These are phyloP conservation scores for Boletellus emodensis DNA, from an alignment of 768 basidiomycete species.

Conservation along the genomic window DNA sequence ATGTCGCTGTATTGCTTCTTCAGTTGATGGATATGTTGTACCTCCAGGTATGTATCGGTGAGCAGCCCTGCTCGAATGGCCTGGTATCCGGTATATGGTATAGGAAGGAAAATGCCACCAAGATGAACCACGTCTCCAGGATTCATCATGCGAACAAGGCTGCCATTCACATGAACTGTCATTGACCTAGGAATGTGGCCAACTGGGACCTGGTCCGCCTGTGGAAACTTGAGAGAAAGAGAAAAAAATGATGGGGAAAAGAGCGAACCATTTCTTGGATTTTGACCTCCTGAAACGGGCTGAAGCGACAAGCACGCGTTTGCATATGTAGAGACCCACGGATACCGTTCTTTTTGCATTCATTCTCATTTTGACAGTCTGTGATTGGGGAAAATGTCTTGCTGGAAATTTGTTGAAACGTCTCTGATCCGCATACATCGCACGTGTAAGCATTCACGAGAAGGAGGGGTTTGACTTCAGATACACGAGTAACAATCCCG, in stretches of 20 bases:
- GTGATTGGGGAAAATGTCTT: slow-evolving; percentile 87
- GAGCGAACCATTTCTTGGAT: slow-evolving; percentile 92
- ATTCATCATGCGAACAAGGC: slow-evolving; percentile 83
- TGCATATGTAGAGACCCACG: slow-evolving; percentile 97
- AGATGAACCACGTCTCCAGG: slow-evolving; percentile 95
- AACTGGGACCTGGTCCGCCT: slow-evolving; percentile 99
- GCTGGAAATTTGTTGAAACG: slow-evolving; percentile 93
- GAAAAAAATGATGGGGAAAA: background rate
- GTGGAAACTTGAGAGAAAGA: slow-evolving; percentile 10
- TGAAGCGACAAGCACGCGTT: slow-evolving; percentile 94
- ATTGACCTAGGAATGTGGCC: slow-evolving; percentile 98
- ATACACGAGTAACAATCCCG: slow-evolving; percentile 97
- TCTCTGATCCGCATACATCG: slow-evolving; percentile 96
- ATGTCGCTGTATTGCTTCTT: slow-evolving; percentile 97
- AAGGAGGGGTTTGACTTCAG: slow-evolving; percentile 96
- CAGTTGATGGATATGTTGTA: slow-evolving; percentile 84
- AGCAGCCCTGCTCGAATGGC: slow-evolving; percentile 94
- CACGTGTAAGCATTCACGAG: slow-evolving; percentile 98
- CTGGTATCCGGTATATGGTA: slow-evolving; percentile 96
- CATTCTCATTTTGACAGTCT: slow-evolving; percentile 82
- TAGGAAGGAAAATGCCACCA: slow-evolving; percentile 95
- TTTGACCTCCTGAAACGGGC: slow-evolving; percentile 97
- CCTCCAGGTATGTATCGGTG: slow-evolving; percentile 96
- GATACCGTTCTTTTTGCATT: slow-evolving; percentile 82
- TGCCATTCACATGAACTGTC: slow-evolving; percentile 93